These are phyloP conservation scores for Anthoceros angustus DNA, from an alignment of 225 moss, liverwort and hornwort species.

Conservation along the genomic window DNA sequence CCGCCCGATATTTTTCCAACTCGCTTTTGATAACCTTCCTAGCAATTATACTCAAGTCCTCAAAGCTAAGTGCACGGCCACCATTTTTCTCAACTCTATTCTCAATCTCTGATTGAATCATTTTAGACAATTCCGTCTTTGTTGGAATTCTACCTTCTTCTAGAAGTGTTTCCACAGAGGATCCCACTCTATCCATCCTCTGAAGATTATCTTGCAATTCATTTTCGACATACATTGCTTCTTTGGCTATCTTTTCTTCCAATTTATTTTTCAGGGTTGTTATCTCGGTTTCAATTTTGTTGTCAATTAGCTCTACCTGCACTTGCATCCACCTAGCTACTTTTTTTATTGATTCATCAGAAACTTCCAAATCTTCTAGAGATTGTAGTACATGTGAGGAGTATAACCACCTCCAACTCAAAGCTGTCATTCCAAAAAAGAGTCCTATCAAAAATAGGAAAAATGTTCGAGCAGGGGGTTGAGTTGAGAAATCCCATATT, in stretches of 20 bases:
- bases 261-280: conserved; percentile 47
- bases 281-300: conserved; percentile 67
- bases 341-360: conserved; percentile 58
- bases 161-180: conserved; percentile 15
- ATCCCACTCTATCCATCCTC: conserved; percentile 36
- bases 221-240: conserved; percentile 30
- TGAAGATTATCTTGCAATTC: conserved; percentile 46
- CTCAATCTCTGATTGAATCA: conserved; percentile 59
- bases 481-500: neutral
- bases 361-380: neutral
- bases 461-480: neutral
- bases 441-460: neutral
- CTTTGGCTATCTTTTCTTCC: conserved; percentile 32
- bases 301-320: conserved; percentile 69
- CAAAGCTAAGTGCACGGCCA: conserved; percentile 58
- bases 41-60: conserved; percentile 73
- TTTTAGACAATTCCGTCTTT: conserved; percentile 43
- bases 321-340: conserved; percentile 94
- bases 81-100: conserved; percentile 57
- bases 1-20: conserved; percentile 70
- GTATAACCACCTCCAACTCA: conserved; percentile 1
- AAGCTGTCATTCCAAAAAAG: neutral
- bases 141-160: conserved; percentile 44
- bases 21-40: conserved; percentile 57
- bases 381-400: neutral